Evolutionary conservation across 75 land plant species (phyloP).

Genomic region (Picea glauca): DNA sequence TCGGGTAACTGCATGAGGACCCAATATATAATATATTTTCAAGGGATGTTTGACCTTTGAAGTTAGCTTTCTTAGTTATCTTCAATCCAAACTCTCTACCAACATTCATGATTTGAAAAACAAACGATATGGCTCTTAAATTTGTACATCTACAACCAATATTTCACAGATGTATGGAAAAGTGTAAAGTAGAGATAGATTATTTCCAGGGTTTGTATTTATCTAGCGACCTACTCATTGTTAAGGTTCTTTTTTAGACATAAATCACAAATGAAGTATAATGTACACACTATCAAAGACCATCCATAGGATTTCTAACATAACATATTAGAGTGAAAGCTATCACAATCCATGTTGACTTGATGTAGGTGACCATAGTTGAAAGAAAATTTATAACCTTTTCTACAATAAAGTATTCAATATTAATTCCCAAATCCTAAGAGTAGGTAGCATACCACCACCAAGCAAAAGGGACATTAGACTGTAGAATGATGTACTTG

Average conservation of each 20-base stretch:
- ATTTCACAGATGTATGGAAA: background rate
- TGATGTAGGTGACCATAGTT: background rate
- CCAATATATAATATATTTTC: background rate
- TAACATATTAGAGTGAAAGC: background rate
- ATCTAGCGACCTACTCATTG: background rate
- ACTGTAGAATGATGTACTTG: background rate
- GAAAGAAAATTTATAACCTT: background rate
- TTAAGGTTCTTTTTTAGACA: slow-evolving; percentile 1
- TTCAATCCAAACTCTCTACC: background rate
- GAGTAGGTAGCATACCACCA: background rate
- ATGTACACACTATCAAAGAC: background rate
- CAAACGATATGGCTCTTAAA: background rate
- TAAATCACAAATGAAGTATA: background rate
- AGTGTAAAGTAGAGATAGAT: background rate
- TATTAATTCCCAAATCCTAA: background rate
- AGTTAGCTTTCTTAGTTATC: background rate
- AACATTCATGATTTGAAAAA: background rate
- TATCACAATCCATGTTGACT: background rate
- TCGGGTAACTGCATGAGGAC: no score
- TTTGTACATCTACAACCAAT: background rate
- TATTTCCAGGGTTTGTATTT: background rate
- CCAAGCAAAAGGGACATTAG: background rate
- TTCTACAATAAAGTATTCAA: background rate
- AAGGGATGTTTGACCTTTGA: background rate
- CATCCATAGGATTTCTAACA: background rate